Evolutionary conservation across 345 rosid genomes (phyloP), one percentile per base, ranked within the genome.

Genomic region (Acer campestre): DNA sequence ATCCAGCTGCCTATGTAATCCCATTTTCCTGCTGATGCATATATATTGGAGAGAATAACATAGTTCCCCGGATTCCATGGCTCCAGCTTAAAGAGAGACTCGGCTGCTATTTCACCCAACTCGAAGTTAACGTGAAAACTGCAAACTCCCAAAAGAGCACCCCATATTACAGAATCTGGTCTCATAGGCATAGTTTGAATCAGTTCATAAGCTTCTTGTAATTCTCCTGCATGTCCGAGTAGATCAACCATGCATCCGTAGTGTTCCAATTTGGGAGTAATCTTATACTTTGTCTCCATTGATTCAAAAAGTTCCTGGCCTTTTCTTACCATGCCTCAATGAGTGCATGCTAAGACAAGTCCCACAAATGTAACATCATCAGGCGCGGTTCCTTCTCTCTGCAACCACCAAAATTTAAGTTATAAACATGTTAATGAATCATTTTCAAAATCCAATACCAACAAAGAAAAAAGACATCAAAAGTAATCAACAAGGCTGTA

Each of bases 191-290:
- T 94, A 10, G 80, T 81, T 75, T 74, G 82, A 48, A 88, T 78
- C 71, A 92, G 89, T 79, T 85, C 80, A 65, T 86, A 87, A 16
- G 95, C 97, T 85, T 90, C 93, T 78, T 79, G 82, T 42, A 92
- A 79, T 80, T 84, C 82, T 31, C 98, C 98, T 0, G 93, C 89
- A 31, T 97, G 95, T 59, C 95, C 97, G 25, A 92, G 81, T 73
- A 94, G 95, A 80, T 94, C 97, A 66, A 92, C 90, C 93, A 94
- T 85, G 89, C 95, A 94, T 71, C 97, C 95, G 13, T 84, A 94
- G 64, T 92, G 98, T 80, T 94, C 94, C 71, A 94, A 82, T 75
- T 92, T 90, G 29, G 95, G 97, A 69, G 77, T 31, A 35, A 88
- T 76, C 35, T 74, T 46, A 65, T 80, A 82, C 23, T 25, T 25